Base-by-base conservation (phyloP, 306 rosid species). In the Gastrolobium bilobum region DNA sequence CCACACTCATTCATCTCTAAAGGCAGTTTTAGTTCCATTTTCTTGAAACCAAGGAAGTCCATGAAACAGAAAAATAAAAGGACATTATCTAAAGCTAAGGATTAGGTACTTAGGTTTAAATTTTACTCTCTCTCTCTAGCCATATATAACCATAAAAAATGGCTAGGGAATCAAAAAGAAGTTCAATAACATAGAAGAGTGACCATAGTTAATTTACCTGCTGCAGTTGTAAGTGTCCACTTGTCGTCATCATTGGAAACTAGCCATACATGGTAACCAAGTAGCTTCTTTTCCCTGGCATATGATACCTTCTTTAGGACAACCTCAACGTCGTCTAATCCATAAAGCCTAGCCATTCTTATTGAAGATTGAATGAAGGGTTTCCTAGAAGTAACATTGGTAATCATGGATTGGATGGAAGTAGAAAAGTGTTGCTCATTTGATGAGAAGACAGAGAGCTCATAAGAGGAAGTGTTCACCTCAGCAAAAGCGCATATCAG, bases 361-460 rank as follows among this genome's bases (percentile, higher is more conserved):
- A 84, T 33, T 1, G 88, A 84, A 52, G 90, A 84, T 0, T 74
- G 58, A 10, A 87, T 70, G 80, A 87, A 87, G 2, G 84, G 48
- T 30, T 60, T 79, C 29, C 87, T 77, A 1, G 54, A 15, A 53
- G 86, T 68, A 40, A 35, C 10, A 4, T 35, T 82, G 10, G 29
- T 72, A 2, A 67, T 71, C 73, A 82, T 67, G 6, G 43, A 3
- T 39, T 15, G 1, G n/a, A 64, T 64, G 35, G 70, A 86, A 11
- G 44, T 13, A 7, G 75, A 80, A 50, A 66, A 83, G 10, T 4
- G 1, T 30, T n/a, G 46, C 1, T 34, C 54, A 53, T 29, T 6
- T 4, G 51, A 13, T 30, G 50, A 2, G 13, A 10, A 10, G 31
- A 82, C 0, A 5, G 48, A 64, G 72, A 84, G 43, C 68, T 87